These are phyloP conservation scores for Tubosaeta sp. DNA, from an alignment of 768 basidiomycete species.

Conservation along the genomic window DNA sequence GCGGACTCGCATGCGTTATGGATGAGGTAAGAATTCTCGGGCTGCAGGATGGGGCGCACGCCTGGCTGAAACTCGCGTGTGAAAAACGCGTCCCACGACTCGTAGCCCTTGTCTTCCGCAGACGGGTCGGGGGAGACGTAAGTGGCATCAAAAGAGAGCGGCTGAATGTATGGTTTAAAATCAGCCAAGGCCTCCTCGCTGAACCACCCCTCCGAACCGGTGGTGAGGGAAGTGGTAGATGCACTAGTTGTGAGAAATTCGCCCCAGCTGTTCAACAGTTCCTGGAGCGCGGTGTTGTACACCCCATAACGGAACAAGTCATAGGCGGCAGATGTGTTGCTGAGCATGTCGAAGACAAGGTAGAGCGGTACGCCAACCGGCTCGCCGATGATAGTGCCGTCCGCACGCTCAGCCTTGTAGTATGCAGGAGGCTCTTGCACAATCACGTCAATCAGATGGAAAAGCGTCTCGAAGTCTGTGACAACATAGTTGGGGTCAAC, in stretches of 20 bases:
- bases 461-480: too few relatives aligned
- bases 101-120: background rate
- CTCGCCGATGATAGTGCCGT: slow-evolving; percentile 9
- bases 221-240: background rate
- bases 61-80: background rate
- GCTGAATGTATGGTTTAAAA: background rate
- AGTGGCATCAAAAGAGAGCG: background rate
- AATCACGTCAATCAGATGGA: too few relatives aligned
- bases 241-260: background rate
- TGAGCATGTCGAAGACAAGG: slow-evolving; percentile 16
- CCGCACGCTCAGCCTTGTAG: too few relatives aligned
- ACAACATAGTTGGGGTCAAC: too few relatives aligned
- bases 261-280: background rate
- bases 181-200: background rate
- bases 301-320: background rate
- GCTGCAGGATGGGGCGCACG: background rate
- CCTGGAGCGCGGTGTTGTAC: background rate
- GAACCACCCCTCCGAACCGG: background rate
- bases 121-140: background rate
- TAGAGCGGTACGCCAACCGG: slow-evolving; percentile 17
- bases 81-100: background rate
- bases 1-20: slow-evolving; percentile 52
- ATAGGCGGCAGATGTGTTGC: slow-evolving; percentile 20
- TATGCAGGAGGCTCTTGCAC: too few relatives aligned
- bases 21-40: slow-evolving; percentile 16